Percentiles rank a stretch among this genome's conserved stretches.
Conservation (phyloP, 106 monocot genomes). For the Gastrodia elata region DNA sequence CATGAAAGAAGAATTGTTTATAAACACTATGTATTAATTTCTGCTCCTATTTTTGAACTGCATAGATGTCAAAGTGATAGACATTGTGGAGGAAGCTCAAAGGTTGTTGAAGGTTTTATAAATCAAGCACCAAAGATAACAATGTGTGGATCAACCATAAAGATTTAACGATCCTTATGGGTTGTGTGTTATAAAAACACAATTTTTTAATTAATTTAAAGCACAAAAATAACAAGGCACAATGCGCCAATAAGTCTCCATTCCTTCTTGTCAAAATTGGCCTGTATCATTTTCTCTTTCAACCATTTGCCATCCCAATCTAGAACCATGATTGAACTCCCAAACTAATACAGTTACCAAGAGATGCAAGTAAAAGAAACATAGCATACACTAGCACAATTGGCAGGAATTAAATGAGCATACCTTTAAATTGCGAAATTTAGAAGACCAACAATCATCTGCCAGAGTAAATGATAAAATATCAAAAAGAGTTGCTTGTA, state of each 20-base stretch:
- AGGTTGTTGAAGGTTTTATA: neutral
- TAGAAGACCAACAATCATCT: conserved; percentile 95
- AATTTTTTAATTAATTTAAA: neutral
- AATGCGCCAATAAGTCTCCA: neutral
- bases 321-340: neutral
- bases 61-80: neutral
- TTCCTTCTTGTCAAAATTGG: no score
- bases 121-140: neutral
- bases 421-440: conserved; percentile 55
- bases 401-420: neutral
- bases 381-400: neutral
- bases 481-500: neutral
- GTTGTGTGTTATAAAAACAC: neutral
- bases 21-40: neutral
- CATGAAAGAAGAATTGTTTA: neutral
- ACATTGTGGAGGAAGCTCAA: neutral
- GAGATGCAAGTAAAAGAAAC: neutral
- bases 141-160: neutral
- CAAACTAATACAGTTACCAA: conserved; percentile 1
- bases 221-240: neutral
- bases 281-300: neutral
- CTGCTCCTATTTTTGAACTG: neutral
- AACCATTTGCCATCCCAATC: neutral
- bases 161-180: neutral
- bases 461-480: conserved; percentile 18